Evolutionary conservation across 176 grass and related monocot species (phyloP), one percentile per base, ranked within the genome.

Genomic region (Cenchrus americanus): DNA sequence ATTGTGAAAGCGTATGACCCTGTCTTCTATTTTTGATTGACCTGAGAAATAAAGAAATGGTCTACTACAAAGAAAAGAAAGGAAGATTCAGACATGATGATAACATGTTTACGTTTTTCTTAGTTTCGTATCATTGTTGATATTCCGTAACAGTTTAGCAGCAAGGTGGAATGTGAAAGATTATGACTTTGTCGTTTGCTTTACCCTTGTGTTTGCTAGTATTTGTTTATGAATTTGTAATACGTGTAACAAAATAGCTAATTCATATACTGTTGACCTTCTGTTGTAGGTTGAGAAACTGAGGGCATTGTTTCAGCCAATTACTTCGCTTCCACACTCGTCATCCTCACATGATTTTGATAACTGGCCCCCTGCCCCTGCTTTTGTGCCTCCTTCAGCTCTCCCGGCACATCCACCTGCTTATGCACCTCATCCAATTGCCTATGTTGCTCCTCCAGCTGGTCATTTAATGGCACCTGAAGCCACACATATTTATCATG

Each of bases 271-370:
- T 80, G 42, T 78, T 82, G 23, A 37, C 57, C 7, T 70, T 89
- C 40, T 75, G 23, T 74, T 89, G 75, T 82, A 94, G 92, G 86
- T 94, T 70, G 76, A 80, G 68, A 88, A 91, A 69, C 54, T 94
- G 80, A 86, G 77, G 62, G 55, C 44, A 19, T 81, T 91, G 71
- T 94, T 91, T 75, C 59, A 54, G 22, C 80, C 92, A 77, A 41
- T 86, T 76, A 22, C 10, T 88, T 34, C 67, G 70, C 21, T 73
- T 72, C 74, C 52, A 76, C 73, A 88, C 46, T 74, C 75, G 34
- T 46, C 68, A 71, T 13, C 69, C 44, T 13, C 0, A 1, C 69
- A 72, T 27, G 46, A 72, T 50, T 43, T 71, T 83, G 69, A 80
- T 81, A 72, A 86, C 54, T 75, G 71, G 10, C 75, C 42, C 6